phyloP scores from a whole-genome alignment of 164 flowering plant species.

The Berberis vulgaris region DNA sequence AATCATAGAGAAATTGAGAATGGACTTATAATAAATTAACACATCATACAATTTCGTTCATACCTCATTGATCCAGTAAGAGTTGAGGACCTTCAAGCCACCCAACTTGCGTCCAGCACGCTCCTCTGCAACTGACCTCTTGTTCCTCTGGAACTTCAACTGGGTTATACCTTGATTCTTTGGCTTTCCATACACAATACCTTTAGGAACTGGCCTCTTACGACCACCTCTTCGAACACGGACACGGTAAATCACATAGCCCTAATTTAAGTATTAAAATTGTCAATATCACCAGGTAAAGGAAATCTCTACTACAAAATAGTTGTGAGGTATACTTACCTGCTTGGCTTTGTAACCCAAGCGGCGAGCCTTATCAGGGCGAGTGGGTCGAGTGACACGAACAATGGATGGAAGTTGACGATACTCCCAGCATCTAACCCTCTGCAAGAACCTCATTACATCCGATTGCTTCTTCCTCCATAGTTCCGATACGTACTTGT shows the following conservation, averaged over 20 bases:
- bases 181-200: conserved; percentile 75
- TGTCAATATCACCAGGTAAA: too few relatives aligned
- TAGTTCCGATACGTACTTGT: too few relatives aligned
- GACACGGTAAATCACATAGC: conserved; percentile 66
- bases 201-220: conserved; percentile 76
- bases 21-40: background rate
- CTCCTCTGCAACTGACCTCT: conserved; percentile 71
- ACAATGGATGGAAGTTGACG: too few relatives aligned
- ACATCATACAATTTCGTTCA: background rate
- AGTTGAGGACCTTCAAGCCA: conserved; percentile 71
- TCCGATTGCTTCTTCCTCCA: too few relatives aligned
- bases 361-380: too few relatives aligned
- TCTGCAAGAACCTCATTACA: too few relatives aligned
- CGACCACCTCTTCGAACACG: conserved; percentile 75
- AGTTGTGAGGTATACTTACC: too few relatives aligned
- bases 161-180: conserved; percentile 68
- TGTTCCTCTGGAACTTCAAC: conserved; percentile 66
- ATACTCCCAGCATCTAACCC: too few relatives aligned
- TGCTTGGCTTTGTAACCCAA: too few relatives aligned
- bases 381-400: too few relatives aligned
- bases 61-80: conserved; percentile 84
- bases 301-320: too few relatives aligned
- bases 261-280: conserved; percentile 22
- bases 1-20: background rate
- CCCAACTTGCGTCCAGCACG: conserved; percentile 75